These are phyloP conservation scores for Ballota nigra DNA, from an alignment of 257 asterid species.

Conservation along the genomic window DNA sequence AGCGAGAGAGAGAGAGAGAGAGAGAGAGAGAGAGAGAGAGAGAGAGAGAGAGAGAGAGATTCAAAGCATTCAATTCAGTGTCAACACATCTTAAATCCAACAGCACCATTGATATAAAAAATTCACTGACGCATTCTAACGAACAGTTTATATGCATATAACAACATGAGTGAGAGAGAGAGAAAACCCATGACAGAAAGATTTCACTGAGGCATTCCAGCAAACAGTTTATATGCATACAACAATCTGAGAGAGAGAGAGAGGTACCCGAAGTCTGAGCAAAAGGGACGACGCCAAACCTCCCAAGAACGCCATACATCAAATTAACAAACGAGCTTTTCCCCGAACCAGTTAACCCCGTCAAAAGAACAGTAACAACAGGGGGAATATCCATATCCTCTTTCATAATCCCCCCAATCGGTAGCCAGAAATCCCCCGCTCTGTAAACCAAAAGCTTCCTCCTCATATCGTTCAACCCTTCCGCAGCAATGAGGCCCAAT, in stretches of 20 bases:
- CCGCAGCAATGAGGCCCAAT: conserved; percentile 46
- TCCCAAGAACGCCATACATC: conserved; percentile 75
- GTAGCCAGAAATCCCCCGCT: conserved; percentile 74
- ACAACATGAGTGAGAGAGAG: no score
- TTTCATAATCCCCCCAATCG: conserved; percentile 63
- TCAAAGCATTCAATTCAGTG: no score
- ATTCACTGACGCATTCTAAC: not conserved
- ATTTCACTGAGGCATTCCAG: not conserved
- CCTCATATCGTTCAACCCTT: conserved; percentile 55
- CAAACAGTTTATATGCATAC: not conserved
- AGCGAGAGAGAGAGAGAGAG: no score
- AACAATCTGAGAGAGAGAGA: not conserved
- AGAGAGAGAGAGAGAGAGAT: not conserved
- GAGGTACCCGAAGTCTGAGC: conserved; percentile 62
- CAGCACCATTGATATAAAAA: no score
- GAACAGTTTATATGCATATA: not conserved
- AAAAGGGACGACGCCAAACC: conserved; percentile 68
- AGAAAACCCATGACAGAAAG: not conserved
- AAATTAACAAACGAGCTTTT: conserved; percentile 60
- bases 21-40: no score
- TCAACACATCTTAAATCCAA: not conserved
- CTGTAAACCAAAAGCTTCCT: conserved; percentile 49
- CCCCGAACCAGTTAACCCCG: conserved; percentile 48
- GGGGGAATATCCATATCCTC: conserved; percentile 55
- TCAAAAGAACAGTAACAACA: conserved; percentile 41